A percentile compares a stretch with the other conserved stretches of the same genome.
These are phyloP conservation scores for Phytophthora chlamydospora DNA, from an alignment of 352 stramenopile species.

Conservation along the genomic window DNA sequence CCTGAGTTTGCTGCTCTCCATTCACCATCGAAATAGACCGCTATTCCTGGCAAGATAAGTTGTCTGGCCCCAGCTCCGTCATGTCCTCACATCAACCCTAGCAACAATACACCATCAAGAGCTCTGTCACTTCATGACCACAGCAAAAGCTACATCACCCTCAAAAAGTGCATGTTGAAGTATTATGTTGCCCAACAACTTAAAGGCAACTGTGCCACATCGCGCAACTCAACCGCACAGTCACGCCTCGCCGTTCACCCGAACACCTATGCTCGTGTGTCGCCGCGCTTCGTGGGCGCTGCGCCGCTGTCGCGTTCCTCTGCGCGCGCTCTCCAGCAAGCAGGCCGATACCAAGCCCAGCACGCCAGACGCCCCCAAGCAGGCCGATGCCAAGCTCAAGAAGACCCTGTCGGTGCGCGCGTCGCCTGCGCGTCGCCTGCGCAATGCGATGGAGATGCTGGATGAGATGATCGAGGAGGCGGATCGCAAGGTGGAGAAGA, in stretches of 20 bases:
- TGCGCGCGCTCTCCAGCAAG: conserved; percentile 14
- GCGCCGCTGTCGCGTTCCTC: conserved; percentile 19
- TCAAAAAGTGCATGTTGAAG: conserved; percentile 7
- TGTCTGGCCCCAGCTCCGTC: neutral
- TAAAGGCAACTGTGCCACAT: conserved; percentile 9
- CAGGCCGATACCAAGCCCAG: no score
- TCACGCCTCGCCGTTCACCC: conserved; percentile 3
- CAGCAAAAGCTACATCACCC: neutral
- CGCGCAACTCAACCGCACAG: conserved; percentile 12
- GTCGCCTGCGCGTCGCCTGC: conserved; percentile 76
- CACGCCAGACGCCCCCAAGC: no score
- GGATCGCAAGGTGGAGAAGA: conserved; percentile 85
- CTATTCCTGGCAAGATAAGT: conserved; percentile 28
- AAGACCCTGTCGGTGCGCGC: conserved; percentile 38
- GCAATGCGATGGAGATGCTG: conserved; percentile 73
- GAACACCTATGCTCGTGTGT: conserved; percentile 20
- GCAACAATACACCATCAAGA: neutral
- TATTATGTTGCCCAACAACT: conserved; percentile 2
- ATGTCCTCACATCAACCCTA: neutral
- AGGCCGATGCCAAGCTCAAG: conserved; percentile 25
- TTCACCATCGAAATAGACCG: conserved; percentile 30
- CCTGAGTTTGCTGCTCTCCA: conserved; percentile 2
- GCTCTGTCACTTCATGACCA: no score
- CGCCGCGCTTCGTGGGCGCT: conserved; percentile 15
- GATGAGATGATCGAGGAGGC: conserved; percentile 87